phyloP scores from a whole-genome alignment of 441 rosid genomes.

The Corymbia calophylla region DNA sequence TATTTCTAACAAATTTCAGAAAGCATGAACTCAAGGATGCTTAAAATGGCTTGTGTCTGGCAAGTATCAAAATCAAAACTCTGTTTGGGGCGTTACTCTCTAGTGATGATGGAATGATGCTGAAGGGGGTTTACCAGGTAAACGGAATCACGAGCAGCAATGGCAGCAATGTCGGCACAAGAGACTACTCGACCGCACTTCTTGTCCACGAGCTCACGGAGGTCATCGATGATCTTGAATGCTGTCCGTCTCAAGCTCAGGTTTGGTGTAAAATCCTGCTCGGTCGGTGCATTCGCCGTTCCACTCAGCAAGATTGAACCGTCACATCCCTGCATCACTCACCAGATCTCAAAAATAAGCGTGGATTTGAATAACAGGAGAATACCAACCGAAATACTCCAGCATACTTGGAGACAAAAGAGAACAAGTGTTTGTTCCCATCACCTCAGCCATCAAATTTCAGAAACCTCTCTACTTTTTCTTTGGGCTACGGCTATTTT shows the following conservation, averaged over 20 bases:
- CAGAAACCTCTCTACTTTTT: neutral
- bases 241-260: conserved; percentile 41
- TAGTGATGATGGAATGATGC: neutral
- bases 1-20: neutral
- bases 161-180: conserved; percentile 59
- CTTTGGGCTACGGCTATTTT: neutral
- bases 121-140: conserved; percentile 32
- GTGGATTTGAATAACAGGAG: neutral
- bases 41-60: neutral
- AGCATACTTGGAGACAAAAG: neutral
- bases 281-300: conserved; percentile 67
- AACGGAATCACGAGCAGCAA: conserved; percentile 83
- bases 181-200: conserved; percentile 69
- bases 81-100: neutral
- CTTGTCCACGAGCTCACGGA: conserved; percentile 34
- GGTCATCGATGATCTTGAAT: conserved; percentile 48
- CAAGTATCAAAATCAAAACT: neutral
- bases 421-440: neutral
- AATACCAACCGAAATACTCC: neutral
- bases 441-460: neutral
- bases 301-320: conserved; percentile 72
- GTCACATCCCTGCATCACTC: conserved; percentile 56
- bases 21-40: neutral
- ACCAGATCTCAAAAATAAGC: neutral
- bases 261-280: conserved; percentile 63